Conservation (phyloP, 2,329 filamentous ascomycete species). For the Talaromyces sp. region DNA sequence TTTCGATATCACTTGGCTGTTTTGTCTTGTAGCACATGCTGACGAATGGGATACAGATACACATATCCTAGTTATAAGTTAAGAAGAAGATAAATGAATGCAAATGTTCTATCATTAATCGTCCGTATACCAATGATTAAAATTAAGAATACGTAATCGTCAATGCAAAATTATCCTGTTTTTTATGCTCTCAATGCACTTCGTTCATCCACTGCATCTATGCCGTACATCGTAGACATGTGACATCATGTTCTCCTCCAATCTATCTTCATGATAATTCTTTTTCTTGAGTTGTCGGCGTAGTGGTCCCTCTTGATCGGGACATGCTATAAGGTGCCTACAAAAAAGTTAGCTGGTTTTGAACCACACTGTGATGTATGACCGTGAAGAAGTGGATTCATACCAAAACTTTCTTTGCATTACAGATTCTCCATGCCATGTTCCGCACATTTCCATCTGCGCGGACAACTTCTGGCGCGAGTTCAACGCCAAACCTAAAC, state of each 20-base stretch:
- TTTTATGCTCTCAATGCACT: background rate
- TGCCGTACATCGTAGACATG: conserved; percentile 1
- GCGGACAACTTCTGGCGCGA: conserved; percentile 86
- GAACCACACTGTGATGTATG: no score
- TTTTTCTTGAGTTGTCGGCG: conserved; percentile 47
- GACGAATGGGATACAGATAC: background rate
- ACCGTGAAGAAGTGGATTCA: conserved; percentile 33
- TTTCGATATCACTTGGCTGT: background rate
- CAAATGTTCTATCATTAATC: conserved; percentile 2
- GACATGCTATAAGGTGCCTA: conserved; percentile 74
- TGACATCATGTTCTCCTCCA: background rate
- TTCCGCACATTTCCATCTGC: conserved; percentile 89
- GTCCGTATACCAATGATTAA: background rate
- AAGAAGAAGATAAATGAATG: conserved; percentile 6
- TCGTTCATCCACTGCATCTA: background rate
- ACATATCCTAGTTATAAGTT: no score
- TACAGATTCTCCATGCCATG: conserved; percentile 89
- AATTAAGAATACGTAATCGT: conserved; percentile 7
- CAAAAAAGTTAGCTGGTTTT: background rate
- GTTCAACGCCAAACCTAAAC: conserved; percentile 79
- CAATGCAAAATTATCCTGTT: background rate
- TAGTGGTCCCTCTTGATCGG: conserved; percentile 61
- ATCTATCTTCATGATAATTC: background rate
- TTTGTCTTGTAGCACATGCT: background rate
- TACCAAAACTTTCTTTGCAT: conserved; percentile 92